Evolutionary conservation across 148 eudicot species (phyloP).

Genomic region (Selenicereus undatus): DNA sequence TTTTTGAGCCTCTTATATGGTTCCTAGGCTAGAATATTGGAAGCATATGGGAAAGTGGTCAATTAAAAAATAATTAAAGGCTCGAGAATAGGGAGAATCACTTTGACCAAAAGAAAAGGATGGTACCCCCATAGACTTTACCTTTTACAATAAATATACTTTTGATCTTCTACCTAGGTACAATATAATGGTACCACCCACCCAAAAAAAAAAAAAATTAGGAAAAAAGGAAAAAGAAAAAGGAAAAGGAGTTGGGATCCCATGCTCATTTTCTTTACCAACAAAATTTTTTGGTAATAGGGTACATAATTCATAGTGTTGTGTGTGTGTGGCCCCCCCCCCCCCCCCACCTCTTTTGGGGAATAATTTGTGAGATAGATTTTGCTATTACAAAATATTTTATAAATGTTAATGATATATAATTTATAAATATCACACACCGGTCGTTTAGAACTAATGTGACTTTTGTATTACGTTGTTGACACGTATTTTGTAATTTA

Average conservation of each 20-base stretch:
- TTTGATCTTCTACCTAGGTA: not conserved
- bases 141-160: not conserved
- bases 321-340: not conserved
- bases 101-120: not conserved
- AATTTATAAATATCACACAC: too few relatives aligned
- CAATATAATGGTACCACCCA: not conserved
- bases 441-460: too few relatives aligned
- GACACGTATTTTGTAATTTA: too few relatives aligned
- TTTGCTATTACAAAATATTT: too few relatives aligned
- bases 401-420: too few relatives aligned
- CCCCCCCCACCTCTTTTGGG: too few relatives aligned
- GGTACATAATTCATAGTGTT: not conserved
- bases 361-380: not conserved
- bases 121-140: not conserved
- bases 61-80: not conserved
- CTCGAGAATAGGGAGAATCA: conserved; percentile 18
- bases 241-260: conserved; percentile 7
- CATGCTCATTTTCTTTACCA: conserved; percentile 14
- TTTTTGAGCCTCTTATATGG: too few relatives aligned
- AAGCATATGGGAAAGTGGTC: conserved; percentile 17
- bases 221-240: not conserved
- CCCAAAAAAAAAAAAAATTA: not conserved
- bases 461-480: too few relatives aligned
- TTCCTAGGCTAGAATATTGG: conserved; percentile 13
- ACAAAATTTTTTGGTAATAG: not conserved